These are phyloP conservation scores for Erythrophleum ivorense DNA, from an alignment of 331 rosid species.

Conservation along the genomic window DNA sequence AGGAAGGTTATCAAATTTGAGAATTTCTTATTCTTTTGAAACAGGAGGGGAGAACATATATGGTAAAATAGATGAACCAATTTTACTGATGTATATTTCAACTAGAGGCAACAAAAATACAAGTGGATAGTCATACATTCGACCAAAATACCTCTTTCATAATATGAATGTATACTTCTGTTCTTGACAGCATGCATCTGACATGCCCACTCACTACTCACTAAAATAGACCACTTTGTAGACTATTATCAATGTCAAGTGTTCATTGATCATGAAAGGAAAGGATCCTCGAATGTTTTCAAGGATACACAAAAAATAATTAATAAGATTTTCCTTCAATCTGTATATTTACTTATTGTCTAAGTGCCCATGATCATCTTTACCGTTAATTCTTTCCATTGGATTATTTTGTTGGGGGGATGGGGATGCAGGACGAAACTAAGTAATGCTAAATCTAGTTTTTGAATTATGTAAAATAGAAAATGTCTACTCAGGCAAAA, in stretches of 20 bases:
- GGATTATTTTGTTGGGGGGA: not conserved
- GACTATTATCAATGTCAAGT: slow-evolving; percentile 12
- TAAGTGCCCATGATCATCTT: not conserved
- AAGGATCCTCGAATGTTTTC: slow-evolving; percentile 17
- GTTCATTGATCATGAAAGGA: slow-evolving; percentile 35
- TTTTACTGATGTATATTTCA: not conserved
- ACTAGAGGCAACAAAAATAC: slow-evolving; percentile 12
- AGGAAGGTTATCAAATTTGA: not conserved
- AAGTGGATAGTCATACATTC: not conserved
- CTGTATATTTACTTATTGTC: not conserved
- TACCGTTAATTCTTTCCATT: not conserved
- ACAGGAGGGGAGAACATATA: not conserved
- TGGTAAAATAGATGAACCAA: not conserved
- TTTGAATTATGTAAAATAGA: not conserved
- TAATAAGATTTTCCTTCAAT: not conserved
- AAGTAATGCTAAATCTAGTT: slow-evolving; percentile 16
- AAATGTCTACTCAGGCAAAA: not conserved
- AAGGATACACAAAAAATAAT: slow-evolving; percentile 12
- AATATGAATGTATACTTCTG: slow-evolving; percentile 14
- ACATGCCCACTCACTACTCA: slow-evolving; percentile 25
- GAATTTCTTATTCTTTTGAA: not conserved
- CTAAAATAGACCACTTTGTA: not conserved
- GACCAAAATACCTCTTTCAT: slow-evolving; percentile 1
- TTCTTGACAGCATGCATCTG: slow-evolving; percentile 15
- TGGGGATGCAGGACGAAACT: slow-evolving; percentile 7